Base-by-base conservation (phyloP, 257 asterid species). In the Solanum okadae region DNA sequence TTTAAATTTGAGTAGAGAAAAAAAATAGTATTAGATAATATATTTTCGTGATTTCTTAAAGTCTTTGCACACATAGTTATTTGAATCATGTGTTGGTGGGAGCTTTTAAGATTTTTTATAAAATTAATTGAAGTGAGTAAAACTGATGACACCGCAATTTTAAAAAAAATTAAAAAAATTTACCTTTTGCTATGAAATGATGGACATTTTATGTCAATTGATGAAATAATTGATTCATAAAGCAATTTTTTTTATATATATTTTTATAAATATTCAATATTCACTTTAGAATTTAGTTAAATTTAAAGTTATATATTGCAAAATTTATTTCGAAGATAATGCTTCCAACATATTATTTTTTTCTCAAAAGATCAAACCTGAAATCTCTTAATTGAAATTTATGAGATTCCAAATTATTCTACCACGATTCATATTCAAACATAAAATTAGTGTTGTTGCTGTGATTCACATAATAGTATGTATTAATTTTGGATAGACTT, bases 261-360 rank as follows among this genome's bases (percentile, higher is more conserved):
- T 38, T 38, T 38, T 38, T 38, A 38, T 38, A 38, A 38, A 1
- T 8, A 38, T 38, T 38, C 42, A 38, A 38, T 65, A 65, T 65
- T n/a, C 2, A 10, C 1, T 10, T 63, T 63, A 4, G 5, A n/a
- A n/a, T 8, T 63, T 23, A 2, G 5, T 65, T 65, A n/a, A 65
- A 65, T n/a, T 65, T 65, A n/a, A 65, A 67, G 13, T 67, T 6
- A 25, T 2, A 6, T 67, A 25, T 67, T 25, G 9, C 5, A 10
- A 11, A 5, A 27, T 3, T 65, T 5, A n/a, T 25, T n/a, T 65
- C 5, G 1, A 0, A 65, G 1, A 4, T 5, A 25, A n/a, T 2
- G 0, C 72, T 65, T 5, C 0, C 4, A n/a, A 65, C 14, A n/a
- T n/a, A 2, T 46, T 5, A 4, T 65, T 25, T 10, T 5, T 25